Evolutionary conservation across 2,329 filamentous ascomycete genomes (phyloP).

Genomic region (Colletotrichum sidae): DNA sequence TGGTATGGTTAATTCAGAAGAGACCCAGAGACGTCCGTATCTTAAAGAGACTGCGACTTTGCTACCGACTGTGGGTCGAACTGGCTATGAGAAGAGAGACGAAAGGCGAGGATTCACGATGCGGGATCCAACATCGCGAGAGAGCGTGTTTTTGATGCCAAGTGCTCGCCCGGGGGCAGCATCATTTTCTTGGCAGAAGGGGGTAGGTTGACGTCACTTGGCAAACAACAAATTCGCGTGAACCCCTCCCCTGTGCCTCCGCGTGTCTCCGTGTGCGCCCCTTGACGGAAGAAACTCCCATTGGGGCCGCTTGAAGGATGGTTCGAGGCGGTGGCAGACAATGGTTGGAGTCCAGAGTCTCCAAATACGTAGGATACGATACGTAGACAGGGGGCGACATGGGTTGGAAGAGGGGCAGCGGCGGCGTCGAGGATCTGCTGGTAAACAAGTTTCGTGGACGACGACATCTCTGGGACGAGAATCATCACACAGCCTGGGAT

Average conservation of each 20-base stretch:
- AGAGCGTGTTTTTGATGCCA: slow-evolving; percentile 20
- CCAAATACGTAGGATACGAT: no score
- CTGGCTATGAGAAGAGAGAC: not conserved
- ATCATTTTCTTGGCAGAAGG: slow-evolving; percentile 20
- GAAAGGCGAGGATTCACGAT: not conserved
- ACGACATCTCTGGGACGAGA: not conserved
- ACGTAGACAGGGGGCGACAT: no score
- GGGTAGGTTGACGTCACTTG: slow-evolving; percentile 20
- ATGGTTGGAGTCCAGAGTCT: not conserved
- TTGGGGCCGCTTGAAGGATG: not conserved
- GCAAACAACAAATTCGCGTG: slow-evolving; percentile 6
- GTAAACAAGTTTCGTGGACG: slow-evolving; percentile 13
- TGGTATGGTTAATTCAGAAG: not conserved
- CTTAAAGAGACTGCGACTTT: not conserved
- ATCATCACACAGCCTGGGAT: not conserved
- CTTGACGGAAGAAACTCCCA: slow-evolving; percentile 1
- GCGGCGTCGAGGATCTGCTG: slow-evolving; percentile 3
- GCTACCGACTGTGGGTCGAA: not conserved
- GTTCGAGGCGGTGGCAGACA: slow-evolving; percentile 6
- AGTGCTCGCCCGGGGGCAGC: slow-evolving; percentile 3
- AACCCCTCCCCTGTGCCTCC: slow-evolving; percentile 7
- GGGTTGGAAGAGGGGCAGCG: not conserved
- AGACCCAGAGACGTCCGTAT: not conserved
- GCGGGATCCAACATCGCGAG: not conserved
- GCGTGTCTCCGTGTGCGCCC: not conserved